These are phyloP conservation scores for Penicillium cinerascens DNA, from an alignment of 495 filamentous ascomycete species.

Conservation along the genomic window DNA sequence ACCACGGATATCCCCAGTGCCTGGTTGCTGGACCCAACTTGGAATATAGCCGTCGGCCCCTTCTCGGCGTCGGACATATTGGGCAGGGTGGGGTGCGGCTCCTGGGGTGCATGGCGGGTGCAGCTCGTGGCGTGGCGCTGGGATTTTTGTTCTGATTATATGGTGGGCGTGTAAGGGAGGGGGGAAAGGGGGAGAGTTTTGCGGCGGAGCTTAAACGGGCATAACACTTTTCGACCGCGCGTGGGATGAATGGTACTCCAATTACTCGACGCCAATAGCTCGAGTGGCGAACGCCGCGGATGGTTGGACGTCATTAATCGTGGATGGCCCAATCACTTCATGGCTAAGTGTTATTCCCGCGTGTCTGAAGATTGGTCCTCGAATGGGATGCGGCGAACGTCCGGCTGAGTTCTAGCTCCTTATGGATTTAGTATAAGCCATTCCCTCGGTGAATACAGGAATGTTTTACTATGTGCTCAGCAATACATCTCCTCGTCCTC, in stretches of 20 bases:
- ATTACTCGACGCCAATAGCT: background rate
- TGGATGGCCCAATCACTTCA: background rate
- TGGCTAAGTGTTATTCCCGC: background rate
- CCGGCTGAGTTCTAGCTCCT: background rate
- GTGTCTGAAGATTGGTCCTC: background rate
- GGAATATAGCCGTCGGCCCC: background rate
- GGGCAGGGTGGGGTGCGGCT: no score
- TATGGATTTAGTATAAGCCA: no score
- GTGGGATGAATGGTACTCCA: background rate
- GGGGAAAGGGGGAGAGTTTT: background rate
- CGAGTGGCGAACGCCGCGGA: no score
- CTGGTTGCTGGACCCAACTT: background rate
- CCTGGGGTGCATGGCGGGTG: background rate
- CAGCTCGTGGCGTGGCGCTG: background rate
- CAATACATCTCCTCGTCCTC: no score
- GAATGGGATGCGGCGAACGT: background rate
- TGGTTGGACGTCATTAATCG: background rate
- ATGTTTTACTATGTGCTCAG: no score
- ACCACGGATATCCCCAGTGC: conserved; percentile 27
- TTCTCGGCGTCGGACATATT: background rate
- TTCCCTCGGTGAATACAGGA: no score
- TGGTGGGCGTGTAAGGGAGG: background rate
- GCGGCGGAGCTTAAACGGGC: background rate
- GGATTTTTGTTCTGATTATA: background rate
- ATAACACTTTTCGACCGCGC: background rate